These are phyloP conservation scores for Pyrenopolyporus hunteri DNA, from an alignment of 495 filamentous ascomycete species.

Conservation along the genomic window DNA sequence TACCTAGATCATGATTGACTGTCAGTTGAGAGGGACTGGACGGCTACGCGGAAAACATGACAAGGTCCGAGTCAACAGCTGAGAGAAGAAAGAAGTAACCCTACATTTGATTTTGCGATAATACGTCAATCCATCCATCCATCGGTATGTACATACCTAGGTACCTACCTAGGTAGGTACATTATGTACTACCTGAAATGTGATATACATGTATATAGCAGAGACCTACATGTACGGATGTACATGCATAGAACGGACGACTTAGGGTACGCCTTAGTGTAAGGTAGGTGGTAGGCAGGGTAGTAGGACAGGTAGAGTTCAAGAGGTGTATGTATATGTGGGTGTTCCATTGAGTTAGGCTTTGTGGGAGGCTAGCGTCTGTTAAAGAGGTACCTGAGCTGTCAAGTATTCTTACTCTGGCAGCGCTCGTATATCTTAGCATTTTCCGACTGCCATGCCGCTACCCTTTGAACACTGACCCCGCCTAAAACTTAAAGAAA, in stretches of 20 bases:
- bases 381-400: slow-evolving; percentile 27
- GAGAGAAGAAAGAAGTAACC: slow-evolving; percentile 6
- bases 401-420: background rate
- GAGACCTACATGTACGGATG: too few relatives aligned
- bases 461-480: slow-evolving; percentile 12
- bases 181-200: too few relatives aligned
- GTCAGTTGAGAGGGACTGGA: slow-evolving; percentile 20
- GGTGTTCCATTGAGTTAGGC: too few relatives aligned
- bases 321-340: too few relatives aligned
- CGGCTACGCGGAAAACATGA: slow-evolving; percentile 23
- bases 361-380: slow-evolving; percentile 1
- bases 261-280: too few relatives aligned
- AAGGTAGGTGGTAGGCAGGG: too few relatives aligned
- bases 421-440: background rate
- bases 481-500: slow-evolving; percentile 34
- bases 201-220: too few relatives aligned
- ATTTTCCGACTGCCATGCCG: slow-evolving; percentile 1
- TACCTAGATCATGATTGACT: slow-evolving; percentile 16
- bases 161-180: slow-evolving; percentile 16
- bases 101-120: background rate
- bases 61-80: slow-evolving; percentile 17
- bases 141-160: slow-evolving; percentile 2
- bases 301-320: too few relatives aligned
- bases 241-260: too few relatives aligned
- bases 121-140: background rate